Percentiles rank a stretch among this genome's conserved stretches.
Conservation (phyloP, 2,329 filamentous ascomycete species). For the Fusarium avenaceum region DNA sequence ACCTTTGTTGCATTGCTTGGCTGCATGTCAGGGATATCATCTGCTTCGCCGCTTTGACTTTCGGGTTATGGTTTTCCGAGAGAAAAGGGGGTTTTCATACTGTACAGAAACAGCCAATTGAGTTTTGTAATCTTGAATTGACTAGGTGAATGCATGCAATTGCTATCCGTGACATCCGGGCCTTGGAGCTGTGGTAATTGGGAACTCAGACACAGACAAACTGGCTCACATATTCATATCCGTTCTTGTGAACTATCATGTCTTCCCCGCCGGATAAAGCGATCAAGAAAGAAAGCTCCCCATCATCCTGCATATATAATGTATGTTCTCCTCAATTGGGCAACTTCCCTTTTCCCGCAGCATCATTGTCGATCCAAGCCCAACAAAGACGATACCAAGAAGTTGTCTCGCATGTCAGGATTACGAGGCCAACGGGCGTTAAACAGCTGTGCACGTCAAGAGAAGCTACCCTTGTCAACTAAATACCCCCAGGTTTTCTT, state of each 20-base stretch:
- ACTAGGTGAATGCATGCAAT: background rate
- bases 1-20: slow-evolving; percentile 25
- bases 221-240: slow-evolving; percentile 20
- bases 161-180: slow-evolving; percentile 22
- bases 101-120: background rate
- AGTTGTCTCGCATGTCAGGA: slow-evolving; percentile 32
- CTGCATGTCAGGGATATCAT: slow-evolving; percentile 35
- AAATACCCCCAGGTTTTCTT: slow-evolving; percentile 11
- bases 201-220: background rate
- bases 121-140: background rate
- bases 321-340: slow-evolving; percentile 19
- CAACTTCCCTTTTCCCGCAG: slow-evolving; percentile 43
- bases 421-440: slow-evolving; percentile 23
- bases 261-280: slow-evolving; percentile 39
- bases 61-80: slow-evolving; percentile 18
- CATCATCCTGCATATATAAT: slow-evolving; percentile 14
- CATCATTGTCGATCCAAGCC: slow-evolving; percentile 5
- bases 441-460: background rate
- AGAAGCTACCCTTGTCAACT: slow-evolving; percentile 14
- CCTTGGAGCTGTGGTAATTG: background rate
- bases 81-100: background rate
- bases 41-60: slow-evolving; percentile 29
- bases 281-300: background rate
- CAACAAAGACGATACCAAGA: slow-evolving; percentile 27
- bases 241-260: slow-evolving; percentile 1